These are phyloP conservation scores for Arctium lappa DNA, from an alignment of 129 eudicot genomes.

Conservation along the genomic window DNA sequence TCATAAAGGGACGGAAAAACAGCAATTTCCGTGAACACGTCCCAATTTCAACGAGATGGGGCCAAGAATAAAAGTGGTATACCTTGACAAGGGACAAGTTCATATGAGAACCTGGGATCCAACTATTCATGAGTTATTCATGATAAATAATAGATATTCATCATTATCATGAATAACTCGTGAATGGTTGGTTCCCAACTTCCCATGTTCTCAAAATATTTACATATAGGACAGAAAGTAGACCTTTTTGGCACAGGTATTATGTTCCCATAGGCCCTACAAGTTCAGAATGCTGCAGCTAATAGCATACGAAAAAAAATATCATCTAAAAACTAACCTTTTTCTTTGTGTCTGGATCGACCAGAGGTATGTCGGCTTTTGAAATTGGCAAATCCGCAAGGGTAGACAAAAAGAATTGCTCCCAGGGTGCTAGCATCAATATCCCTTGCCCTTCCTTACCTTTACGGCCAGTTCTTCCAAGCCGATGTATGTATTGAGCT, in stretches of 20 bases:
- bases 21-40: not conserved
- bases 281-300: not conserved
- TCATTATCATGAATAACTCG: too few relatives aligned
- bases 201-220: not conserved
- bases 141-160: too few relatives aligned
- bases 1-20: too few relatives aligned
- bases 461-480: constrained; percentile 89
- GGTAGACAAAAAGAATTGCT: constrained; percentile 66
- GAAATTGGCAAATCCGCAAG: constrained; percentile 60
- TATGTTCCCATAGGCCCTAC: not conserved
- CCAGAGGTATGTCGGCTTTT: constrained; percentile 45
- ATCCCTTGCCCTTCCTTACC: constrained; percentile 88
- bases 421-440: constrained; percentile 84
- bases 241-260: not conserved
- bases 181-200: not conserved
- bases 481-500: constrained; percentile 81
- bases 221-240: not conserved
- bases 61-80: not conserved
- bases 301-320: not conserved
- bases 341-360: constrained; percentile 63
- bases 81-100: not conserved
- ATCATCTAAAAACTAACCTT: constrained; percentile 31
- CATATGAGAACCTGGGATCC: not conserved
- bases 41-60: not conserved
- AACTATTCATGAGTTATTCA: not conserved